Evolutionary conservation across 202 grass and related monocot genomes (phyloP).

Genomic region (Zizania palustris): DNA sequence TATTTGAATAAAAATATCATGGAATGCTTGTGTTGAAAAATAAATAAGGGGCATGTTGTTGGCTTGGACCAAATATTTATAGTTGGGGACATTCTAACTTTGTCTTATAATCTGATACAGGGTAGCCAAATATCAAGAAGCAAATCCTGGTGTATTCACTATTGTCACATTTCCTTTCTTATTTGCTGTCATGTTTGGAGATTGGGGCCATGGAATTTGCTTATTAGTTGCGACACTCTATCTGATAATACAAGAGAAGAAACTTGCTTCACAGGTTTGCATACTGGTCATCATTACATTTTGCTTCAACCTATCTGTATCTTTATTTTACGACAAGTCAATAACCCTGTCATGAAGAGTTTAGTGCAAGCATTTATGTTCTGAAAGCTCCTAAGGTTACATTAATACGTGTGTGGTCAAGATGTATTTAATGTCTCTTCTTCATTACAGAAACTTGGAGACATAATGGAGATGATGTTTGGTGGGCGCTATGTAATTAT

Average conservation of each 20-base stretch:
- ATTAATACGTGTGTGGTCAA: background rate
- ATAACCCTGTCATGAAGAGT: background rate
- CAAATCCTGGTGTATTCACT: conserved; percentile 93
- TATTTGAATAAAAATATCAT: conserved; percentile 16
- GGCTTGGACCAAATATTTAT: conserved; percentile 7
- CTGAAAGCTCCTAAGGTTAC: background rate
- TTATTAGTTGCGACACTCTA: conserved; percentile 67
- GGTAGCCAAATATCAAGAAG: conserved; percentile 90
- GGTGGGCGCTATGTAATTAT: conserved; percentile 95
- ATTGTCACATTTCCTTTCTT: conserved; percentile 94
- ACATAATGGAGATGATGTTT: conserved; percentile 99
- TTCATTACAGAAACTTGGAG: conserved; percentile 80
- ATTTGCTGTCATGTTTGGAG: conserved; percentile 98
- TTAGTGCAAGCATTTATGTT: conserved; percentile 12
- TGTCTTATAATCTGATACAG: conserved; percentile 49
- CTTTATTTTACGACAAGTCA: background rate
- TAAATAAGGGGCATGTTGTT: conserved; percentile 20
- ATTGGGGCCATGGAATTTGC: conserved; percentile 95
- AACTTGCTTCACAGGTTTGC: conserved; percentile 82
- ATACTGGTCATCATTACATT: conserved; percentile 28
- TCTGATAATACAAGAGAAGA: conserved; percentile 85
- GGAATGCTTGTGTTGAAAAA: conserved; percentile 21
- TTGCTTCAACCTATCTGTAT: conserved; percentile 2
- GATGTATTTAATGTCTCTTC: conserved; percentile 24
- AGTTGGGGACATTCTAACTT: conserved; percentile 38